Evolutionary conservation across 257 asterid genomes (phyloP).

Genomic region (Petrea volubilis): DNA sequence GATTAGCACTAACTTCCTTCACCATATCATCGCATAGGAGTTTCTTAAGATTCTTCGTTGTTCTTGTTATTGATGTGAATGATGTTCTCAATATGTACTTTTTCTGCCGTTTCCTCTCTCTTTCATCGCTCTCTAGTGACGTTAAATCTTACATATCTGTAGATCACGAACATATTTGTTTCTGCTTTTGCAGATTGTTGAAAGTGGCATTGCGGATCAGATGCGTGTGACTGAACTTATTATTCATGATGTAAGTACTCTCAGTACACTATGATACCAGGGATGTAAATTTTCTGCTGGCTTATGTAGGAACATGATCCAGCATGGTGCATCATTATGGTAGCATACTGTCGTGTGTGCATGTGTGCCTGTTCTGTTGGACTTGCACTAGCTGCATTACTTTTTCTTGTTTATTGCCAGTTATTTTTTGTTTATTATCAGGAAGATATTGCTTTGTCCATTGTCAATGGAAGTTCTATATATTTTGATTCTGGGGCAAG

Average conservation of each 20-base stretch:
- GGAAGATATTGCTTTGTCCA: not conserved
- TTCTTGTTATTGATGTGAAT: conserved; percentile 12
- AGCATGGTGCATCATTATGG: not conserved
- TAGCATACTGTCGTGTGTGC: not conserved
- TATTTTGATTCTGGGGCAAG: not conserved
- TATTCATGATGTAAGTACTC: conserved; percentile 69
- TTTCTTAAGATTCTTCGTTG: conserved; percentile 6
- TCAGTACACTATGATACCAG: conserved; percentile 10
- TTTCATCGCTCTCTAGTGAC: not conserved
- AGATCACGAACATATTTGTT: conserved; percentile 1
- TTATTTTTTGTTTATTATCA: not conserved
- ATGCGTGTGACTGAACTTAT: conserved; percentile 80
- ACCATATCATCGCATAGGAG: conserved; percentile 1
- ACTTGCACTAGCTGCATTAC: conserved; percentile 9
- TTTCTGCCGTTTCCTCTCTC: conserved; percentile 3
- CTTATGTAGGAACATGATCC: not conserved
- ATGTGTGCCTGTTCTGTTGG: conserved; percentile 1
- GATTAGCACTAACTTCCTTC: conserved; percentile 22
- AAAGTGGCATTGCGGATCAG: conserved; percentile 85
- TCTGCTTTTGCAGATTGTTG: conserved; percentile 66
- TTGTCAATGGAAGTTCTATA: too few species aligned
- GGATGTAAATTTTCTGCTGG: conserved; percentile 7
- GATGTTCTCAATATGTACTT: conserved; percentile 3
- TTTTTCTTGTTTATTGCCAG: conserved; percentile 1
- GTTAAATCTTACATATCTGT: conserved; percentile 4